These are phyloP conservation scores for Eleusine indica DNA, from an alignment of 176 grass and related monocot genomes.

Conservation along the genomic window DNA sequence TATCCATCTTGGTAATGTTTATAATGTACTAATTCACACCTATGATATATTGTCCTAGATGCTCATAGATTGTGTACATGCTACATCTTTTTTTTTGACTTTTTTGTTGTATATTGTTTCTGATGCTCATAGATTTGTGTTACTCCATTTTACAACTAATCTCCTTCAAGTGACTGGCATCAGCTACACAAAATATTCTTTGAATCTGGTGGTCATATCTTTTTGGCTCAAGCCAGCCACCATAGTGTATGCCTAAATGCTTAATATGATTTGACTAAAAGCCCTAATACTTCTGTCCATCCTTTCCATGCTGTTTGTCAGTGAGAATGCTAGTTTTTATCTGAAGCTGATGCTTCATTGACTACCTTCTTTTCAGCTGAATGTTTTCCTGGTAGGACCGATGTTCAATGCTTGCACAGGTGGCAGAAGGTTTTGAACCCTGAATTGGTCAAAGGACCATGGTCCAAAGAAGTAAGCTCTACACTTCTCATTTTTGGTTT, in stretches of 20 bases:
- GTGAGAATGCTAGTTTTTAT: slow-evolving; percentile 25
- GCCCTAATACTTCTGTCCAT: background rate
- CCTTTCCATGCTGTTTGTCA: background rate
- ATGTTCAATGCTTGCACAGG: slow-evolving; percentile 93
- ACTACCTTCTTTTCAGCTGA: slow-evolving; percentile 61
- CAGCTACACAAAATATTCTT: background rate
- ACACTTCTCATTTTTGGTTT: slow-evolving; percentile 18
- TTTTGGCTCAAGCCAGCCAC: slow-evolving; percentile 12
- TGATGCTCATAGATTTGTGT: background rate
- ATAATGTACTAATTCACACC: slow-evolving; percentile 1
- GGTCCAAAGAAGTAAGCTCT: slow-evolving; percentile 84
- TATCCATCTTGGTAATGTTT: slow-evolving; percentile 16
- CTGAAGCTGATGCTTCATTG: slow-evolving; percentile 19
- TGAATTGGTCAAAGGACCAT: slow-evolving; percentile 88
- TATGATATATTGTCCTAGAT: background rate
- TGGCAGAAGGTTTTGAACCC: slow-evolving; percentile 97
- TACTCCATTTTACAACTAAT: slow-evolving; percentile 9
- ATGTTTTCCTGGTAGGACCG: slow-evolving; percentile 84
- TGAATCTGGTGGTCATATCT: slow-evolving; percentile 12
- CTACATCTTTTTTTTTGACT: too few relatives aligned
- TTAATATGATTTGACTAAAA: slow-evolving; percentile 14
- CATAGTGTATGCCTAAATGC: slow-evolving; percentile 9
- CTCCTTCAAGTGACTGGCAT: slow-evolving; percentile 2
- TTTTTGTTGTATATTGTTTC: background rate
- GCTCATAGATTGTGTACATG: background rate